Base-by-base conservation (phyloP, 1,139 yeast species). In the Scheffersomyces segobiensis region DNA sequence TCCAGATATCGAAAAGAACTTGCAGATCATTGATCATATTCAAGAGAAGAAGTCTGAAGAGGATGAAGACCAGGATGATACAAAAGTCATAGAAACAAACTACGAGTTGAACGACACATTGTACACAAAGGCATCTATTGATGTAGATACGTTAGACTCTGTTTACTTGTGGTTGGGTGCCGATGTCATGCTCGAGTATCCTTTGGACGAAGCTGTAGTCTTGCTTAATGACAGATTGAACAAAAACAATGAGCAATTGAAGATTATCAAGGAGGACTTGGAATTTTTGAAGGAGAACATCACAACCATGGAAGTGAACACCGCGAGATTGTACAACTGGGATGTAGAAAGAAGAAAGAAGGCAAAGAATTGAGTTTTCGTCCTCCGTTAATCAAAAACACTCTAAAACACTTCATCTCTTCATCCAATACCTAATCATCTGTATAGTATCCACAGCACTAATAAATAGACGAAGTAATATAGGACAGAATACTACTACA, bases 141-240 rank as follows among this genome's bases (percentile, higher is more conserved):
- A 89, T 55, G 70, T 79, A 21, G 73, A 78, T 49, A 74, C 71
- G 47, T 69, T 79, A 60, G 67, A 79, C 49, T 75, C 81, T 1
- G 99, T 95, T 1, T 87, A 86, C 63, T 81, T 95, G 57, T 95
- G 99, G 99, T 81, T 95, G 21, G 99, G 99, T 12, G 98, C 99
- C 0, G 97, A 93, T 67, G 96, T 95, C 20, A 95, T 95, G 99
- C 80, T 96, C 67, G 99, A 95, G 71, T 95, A 95, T 71, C 93
- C 97, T 5, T 79, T 92, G 48, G 89, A 85, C 52, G 99, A 95
- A 71, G 99, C 99, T 1, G 82, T 87, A 54, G 87, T 79, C 42
- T 79, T 96, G 66, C 78, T 96, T 60, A 71, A 80, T 26, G 83
- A 82, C 50, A 87, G 95, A 70, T 81, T 93, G 62, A 74, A 73